phyloP scores from a whole-genome alignment of 106 monocot species.

The Phalaenopsis equestris region DNA sequence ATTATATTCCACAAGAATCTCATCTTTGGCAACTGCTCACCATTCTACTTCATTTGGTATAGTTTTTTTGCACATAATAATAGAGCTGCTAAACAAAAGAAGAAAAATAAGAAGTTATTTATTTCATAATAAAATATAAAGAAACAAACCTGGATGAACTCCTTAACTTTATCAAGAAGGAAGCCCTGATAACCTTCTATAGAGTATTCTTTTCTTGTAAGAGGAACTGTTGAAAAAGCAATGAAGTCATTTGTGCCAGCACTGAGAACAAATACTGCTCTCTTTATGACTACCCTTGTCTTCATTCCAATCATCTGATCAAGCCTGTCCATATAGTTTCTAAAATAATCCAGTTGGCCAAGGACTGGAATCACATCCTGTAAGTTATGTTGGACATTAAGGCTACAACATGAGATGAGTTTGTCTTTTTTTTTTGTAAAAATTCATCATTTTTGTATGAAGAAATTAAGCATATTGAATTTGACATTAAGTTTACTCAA shows the following conservation, averaged over 20 bases:
- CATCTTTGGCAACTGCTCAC: too few relatives aligned
- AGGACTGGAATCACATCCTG: conserved; percentile 54
- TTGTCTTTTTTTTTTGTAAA: not conserved
- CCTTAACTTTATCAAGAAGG: conserved; percentile 25
- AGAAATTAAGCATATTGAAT: too few relatives aligned
- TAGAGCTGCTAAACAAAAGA: too few relatives aligned
- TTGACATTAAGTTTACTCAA: too few relatives aligned
- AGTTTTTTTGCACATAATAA: too few relatives aligned
- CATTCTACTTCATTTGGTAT: too few relatives aligned
- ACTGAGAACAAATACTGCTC: conserved; percentile 45
- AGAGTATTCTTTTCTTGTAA: conserved; percentile 29
- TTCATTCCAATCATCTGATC: conserved; percentile 29
- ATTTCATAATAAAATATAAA: not conserved
- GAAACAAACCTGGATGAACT: conserved; percentile 42
- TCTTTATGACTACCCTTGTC: conserved; percentile 21
- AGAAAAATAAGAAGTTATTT: too few relatives aligned
- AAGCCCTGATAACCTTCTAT: conserved; percentile 44
- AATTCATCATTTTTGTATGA: too few relatives aligned
- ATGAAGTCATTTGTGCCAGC: conserved; percentile 68
- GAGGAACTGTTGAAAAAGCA: conserved; percentile 29
- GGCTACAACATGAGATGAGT: not conserved
- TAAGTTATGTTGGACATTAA: not conserved
- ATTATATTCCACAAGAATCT: too few relatives aligned
- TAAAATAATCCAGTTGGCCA: conserved; percentile 40
- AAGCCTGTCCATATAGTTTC: conserved; percentile 31